Evolutionary conservation across 352 stramenopile species (phyloP), one percentile per base, ranked within the genome.

Genomic region (Lagenidium sp.): DNA sequence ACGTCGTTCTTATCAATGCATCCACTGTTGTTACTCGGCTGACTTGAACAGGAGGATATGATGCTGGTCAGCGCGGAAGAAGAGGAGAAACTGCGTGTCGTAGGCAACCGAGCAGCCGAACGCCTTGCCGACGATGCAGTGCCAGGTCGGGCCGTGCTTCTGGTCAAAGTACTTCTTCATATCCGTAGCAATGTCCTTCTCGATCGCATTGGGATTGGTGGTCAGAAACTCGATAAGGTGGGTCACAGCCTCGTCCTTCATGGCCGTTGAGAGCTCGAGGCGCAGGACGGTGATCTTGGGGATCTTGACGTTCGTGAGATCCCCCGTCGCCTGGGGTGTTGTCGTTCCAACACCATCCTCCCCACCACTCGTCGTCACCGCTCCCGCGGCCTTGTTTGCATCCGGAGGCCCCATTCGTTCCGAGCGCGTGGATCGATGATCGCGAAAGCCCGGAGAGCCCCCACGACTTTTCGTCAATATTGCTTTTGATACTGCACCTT

Each of bases 161-260:
- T 98, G 97, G 67, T 99, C 95, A 60, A 99, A 99, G 68, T 98
- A 96, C 65, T 98, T 99, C 64, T 99, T 99, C 65, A 99, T 98
- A 57, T 97, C 97, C 21, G 95, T 97, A 24, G 96, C 94, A 52
- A 99, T 96, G 63, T 99, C 95, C 69, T 97, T 88, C 47, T 88
- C 68, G 24, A 88, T 88, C n/a, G 60, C 60, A 18, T 53, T 61
- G 20, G 59, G 55, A 4, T 57, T 76, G 21, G 53, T 41, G 24
- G 64, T 60, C 34, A 75, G 12, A 31, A 55, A 58, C 52, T 72
- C 64, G 36, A 60, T 47, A 37, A 79, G 38, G 32, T 66, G 63
- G 19, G 20, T 36, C 7, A 91, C 66, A 6, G 73, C 75, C 22
- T 89, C 76, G 50, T 91, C 73, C 44, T 84, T 86, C 53, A 86